Evolutionary conservation across 306 rosid species (phyloP), one percentile per base, ranked within the genome.

Genomic region (Medicago arabica): DNA sequence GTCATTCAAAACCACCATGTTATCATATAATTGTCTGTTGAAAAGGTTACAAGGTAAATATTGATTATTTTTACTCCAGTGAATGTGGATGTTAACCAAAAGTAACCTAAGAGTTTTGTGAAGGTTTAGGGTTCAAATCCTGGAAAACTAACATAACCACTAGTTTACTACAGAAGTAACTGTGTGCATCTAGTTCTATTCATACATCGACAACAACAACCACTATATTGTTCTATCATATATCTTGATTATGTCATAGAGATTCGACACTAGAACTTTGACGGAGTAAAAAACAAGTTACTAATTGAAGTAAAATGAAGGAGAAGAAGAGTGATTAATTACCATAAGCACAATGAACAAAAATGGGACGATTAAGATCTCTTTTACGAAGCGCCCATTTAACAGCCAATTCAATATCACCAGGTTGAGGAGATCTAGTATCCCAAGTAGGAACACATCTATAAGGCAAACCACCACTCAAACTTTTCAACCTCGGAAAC

Each of bases 271-370:
- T 25, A 41, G 4, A 10, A 0, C 13, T 46, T 16, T 76, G 6
- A 43, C 40, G 36, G 67, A 75, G 72, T 25, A 28, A 17, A 47
- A 49, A 77, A 39, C 44, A 65, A 6, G 28, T 4, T 4, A 14
- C 1, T 7, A 4, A 36, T 14, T 13, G n/a, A 17, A 47, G 25
- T 14, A 8, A 62, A 72, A 18, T 21, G 23, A 21, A 21, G 23
- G 44, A 57, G 10, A 25, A 8, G n/a, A 39, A 8, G 13, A 67
- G 75, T 34, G 10, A 14, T 10, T 10, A 46, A 5, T 46, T 84
- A 92, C 96, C 97, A 69, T 92, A 90, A 38, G 98, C 98, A 69
- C 98, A 92, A 74, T 95, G 98, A 60, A 95, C 84, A 49, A 92
- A 92, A 71, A 95, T 83, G 3, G 97, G 96, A 59, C 67, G 87